These are phyloP conservation scores for Xylaria sp. DNA, from an alignment of 2,329 filamentous ascomycete genomes.

Conservation along the genomic window DNA sequence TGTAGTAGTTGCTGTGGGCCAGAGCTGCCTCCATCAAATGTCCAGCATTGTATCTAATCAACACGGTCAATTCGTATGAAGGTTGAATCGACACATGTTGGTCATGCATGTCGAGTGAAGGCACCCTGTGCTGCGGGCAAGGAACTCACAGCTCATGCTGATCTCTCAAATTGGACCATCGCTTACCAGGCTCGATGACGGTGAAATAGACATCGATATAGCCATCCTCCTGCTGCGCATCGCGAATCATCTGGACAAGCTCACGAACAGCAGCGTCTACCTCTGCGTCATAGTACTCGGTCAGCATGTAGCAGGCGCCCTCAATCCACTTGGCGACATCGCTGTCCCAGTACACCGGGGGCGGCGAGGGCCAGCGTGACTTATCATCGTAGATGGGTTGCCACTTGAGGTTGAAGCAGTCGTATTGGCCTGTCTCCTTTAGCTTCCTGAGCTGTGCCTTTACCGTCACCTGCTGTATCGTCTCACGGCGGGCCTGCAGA, in stretches of 20 bases:
- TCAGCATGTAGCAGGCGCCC: slow-evolving; percentile 67
- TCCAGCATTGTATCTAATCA: slow-evolving; percentile 65
- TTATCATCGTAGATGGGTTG: slow-evolving; percentile 63
- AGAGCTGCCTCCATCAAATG: slow-evolving; percentile 71
- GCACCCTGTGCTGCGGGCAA: background rate
- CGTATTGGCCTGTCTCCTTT: slow-evolving; percentile 64
- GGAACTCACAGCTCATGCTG: slow-evolving; percentile 67
- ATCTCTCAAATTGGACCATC: slow-evolving; percentile 69
- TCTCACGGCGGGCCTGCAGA: slow-evolving; percentile 50
- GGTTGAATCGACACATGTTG: background rate
- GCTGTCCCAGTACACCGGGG: slow-evolving; percentile 69
- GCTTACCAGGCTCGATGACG: slow-evolving; percentile 63
- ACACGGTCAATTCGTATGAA: slow-evolving; percentile 13
- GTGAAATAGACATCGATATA: slow-evolving; percentile 73
- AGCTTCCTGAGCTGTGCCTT: slow-evolving; percentile 63
- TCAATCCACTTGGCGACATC: slow-evolving; percentile 69
- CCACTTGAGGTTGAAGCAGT: slow-evolving; percentile 68
- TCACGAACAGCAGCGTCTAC: slow-evolving; percentile 63
- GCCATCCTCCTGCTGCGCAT: slow-evolving; percentile 67
- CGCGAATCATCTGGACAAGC: slow-evolving; percentile 66
- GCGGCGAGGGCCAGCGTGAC: slow-evolving; percentile 65
- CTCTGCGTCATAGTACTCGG: slow-evolving; percentile 54
- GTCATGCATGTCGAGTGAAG: background rate
- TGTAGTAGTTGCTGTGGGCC: slow-evolving; percentile 63
- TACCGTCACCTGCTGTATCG: slow-evolving; percentile 54